phyloP scores from a whole-genome alignment of 345 rosid genomes.

The Eucalyptus tenuipes region DNA sequence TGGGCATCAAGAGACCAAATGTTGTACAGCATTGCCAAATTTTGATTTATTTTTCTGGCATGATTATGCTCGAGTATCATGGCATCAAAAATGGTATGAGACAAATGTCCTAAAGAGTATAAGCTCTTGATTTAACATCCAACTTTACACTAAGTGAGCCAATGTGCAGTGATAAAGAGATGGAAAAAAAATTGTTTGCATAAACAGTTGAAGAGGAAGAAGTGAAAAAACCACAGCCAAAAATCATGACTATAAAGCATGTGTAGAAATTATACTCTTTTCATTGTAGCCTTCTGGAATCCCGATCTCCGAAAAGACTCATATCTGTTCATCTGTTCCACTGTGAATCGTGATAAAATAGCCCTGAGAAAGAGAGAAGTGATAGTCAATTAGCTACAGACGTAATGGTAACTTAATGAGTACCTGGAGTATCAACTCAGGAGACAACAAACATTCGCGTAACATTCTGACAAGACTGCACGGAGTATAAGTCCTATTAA shows the following conservation, averaged over 20 bases:
- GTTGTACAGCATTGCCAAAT: not conserved
- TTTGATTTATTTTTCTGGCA: not conserved
- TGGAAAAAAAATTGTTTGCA: not conserved
- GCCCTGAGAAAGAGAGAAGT: conserved; percentile 19
- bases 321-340: conserved; percentile 76
- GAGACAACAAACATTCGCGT: not conserved
- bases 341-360: conserved; percentile 75
- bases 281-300: conserved; percentile 86
- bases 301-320: conserved; percentile 96
- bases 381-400: not conserved
- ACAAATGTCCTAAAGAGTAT: not conserved
- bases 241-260: not conserved
- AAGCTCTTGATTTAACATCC: not conserved
- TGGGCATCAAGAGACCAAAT: not conserved
- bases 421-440: not conserved
- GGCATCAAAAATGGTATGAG: not conserved
- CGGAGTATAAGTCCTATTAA: not conserved
- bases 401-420: not conserved
- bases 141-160: not conserved
- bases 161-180: not conserved
- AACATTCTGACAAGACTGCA: not conserved
- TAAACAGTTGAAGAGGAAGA: not conserved
- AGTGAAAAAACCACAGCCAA: not conserved
- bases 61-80: not conserved
- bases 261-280: conserved; percentile 37